phyloP scores from a whole-genome alignment of 352 stramenopile species.

The Phytophthora cactorum region DNA sequence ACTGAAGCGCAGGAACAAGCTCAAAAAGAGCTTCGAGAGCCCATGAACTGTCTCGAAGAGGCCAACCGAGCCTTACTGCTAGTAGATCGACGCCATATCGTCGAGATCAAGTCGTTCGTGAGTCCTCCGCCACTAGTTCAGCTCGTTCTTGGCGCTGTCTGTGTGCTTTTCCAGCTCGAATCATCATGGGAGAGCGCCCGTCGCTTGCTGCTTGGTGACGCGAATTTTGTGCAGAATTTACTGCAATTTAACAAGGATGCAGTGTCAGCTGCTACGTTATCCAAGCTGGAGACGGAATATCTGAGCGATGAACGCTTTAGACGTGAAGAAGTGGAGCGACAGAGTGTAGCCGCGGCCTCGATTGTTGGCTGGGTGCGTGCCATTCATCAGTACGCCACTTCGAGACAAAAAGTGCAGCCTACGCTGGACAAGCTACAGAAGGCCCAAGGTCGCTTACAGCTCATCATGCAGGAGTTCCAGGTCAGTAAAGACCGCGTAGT shows the following conservation, averaged over 20 bases:
- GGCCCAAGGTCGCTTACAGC: constrained; percentile 49
- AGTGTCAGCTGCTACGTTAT: constrained; percentile 44
- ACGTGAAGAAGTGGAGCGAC: constrained; percentile 75
- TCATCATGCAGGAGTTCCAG: constrained; percentile 73
- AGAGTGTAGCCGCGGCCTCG: constrained; percentile 76
- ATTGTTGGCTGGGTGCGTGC: constrained; percentile 82
- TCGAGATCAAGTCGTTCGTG: constrained; percentile 88
- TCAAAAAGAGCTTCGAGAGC: constrained; percentile 60
- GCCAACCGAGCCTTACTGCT: constrained; percentile 64
- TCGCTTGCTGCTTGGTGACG: constrained; percentile 57
- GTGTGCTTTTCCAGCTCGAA: constrained; percentile 74
- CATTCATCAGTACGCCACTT: constrained; percentile 67
- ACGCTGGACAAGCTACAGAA: constrained; percentile 74
- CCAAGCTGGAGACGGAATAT: constrained; percentile 54
- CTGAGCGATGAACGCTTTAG: constrained; percentile 62
- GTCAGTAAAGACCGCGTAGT: constrained; percentile 67
- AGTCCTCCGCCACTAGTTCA: constrained; percentile 74
- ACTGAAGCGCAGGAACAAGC: constrained; percentile 69
- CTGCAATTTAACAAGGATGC: constrained; percentile 80
- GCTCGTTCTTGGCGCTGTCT: constrained; percentile 73
- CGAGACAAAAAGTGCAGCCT: constrained; percentile 56
- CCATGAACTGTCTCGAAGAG: constrained; percentile 70
- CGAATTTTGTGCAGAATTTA: constrained; percentile 75
- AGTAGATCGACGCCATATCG: constrained; percentile 77
- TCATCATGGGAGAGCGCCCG: constrained; percentile 78